Percentiles rank a stretch among this genome's conserved stretches.
Conservation (phyloP, 2,329 filamentous ascomycete genomes). For the Nigrospora osmanthi region DNA sequence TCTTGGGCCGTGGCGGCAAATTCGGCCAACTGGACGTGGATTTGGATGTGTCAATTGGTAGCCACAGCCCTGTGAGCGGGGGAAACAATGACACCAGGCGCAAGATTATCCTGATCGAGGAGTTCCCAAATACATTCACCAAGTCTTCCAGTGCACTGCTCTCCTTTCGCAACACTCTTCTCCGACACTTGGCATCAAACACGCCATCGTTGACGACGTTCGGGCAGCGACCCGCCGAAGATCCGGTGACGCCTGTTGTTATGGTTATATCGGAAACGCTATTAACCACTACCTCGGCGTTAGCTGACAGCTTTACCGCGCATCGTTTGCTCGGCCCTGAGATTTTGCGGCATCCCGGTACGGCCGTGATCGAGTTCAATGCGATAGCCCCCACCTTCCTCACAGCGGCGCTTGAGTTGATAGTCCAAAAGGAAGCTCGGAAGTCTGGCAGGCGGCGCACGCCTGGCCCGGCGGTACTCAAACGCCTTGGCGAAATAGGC, state of each 20-base stretch:
- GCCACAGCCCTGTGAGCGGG: slow-evolving; percentile 1
- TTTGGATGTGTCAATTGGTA: slow-evolving; percentile 14
- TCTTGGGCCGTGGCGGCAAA: slow-evolving; percentile 71
- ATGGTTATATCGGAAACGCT: slow-evolving; percentile 90
- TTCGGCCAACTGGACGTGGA: slow-evolving; percentile 61
- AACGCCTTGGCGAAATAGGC: slow-evolving; percentile 74
- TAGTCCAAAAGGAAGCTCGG: slow-evolving; percentile 78
- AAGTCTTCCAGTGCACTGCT: slow-evolving; percentile 55
- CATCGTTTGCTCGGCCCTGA: slow-evolving; percentile 83
- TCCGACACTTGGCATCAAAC: slow-evolving; percentile 66
- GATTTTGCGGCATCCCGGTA: slow-evolving; percentile 72
- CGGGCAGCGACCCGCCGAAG: slow-evolving; percentile 29
- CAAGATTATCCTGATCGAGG: slow-evolving; percentile 68
- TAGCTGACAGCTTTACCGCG: slow-evolving; percentile 86
- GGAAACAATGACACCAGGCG: slow-evolving; percentile 16
- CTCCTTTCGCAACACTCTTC: slow-evolving; percentile 67
- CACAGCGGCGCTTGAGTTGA: slow-evolving; percentile 71
- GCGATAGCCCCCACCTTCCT: slow-evolving; percentile 80
- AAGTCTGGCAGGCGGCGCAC: slow-evolving; percentile 68
- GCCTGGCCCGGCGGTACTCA: slow-evolving; percentile 71
- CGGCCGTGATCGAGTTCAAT: slow-evolving; percentile 85
- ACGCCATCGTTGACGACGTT: slow-evolving; percentile 47
- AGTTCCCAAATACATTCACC: slow-evolving; percentile 72
- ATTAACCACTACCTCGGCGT: slow-evolving; percentile 74
- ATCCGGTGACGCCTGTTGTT: slow-evolving; percentile 63